phyloP scores from a whole-genome alignment of 2,329 filamentous ascomycete species.

The Lachnellula cervina region DNA sequence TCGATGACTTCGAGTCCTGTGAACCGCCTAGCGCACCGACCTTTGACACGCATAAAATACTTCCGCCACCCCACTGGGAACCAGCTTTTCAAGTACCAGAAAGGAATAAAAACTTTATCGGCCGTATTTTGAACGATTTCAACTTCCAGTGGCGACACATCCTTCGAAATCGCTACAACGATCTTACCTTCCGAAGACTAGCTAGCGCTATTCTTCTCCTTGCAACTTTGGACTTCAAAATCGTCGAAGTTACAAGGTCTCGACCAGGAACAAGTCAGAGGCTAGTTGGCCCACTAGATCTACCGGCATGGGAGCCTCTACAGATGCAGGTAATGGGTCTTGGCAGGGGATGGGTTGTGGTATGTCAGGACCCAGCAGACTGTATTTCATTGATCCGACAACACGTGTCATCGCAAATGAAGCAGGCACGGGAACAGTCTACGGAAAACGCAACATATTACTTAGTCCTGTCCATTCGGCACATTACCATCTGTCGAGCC shows the following conservation, averaged over 20 bases:
- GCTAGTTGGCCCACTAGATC: not conserved
- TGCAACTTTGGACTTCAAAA: not conserved
- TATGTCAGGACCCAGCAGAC: not conserved
- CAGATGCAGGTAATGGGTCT: not conserved
- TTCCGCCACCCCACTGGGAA: not conserved
- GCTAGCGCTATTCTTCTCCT: not conserved
- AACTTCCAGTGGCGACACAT: constrained; percentile 3
- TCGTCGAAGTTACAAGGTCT: not conserved
- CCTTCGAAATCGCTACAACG: not conserved
- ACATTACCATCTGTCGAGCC: not conserved
- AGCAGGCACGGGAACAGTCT: not conserved
- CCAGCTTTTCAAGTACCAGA: not conserved
- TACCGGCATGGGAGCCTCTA: not conserved
- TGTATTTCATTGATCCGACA: not conserved
- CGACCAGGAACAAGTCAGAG: not conserved
- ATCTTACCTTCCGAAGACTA: not conserved
- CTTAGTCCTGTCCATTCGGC: not conserved
- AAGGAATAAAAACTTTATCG: not conserved
- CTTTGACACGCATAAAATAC: not conserved
- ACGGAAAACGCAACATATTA: not conserved
- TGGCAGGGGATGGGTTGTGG: not conserved
- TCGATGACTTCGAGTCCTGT: not conserved
- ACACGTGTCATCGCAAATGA: not conserved
- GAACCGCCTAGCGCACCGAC: not conserved
- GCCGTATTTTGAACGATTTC: not conserved